Base-by-base conservation (phyloP, 2,329 filamentous ascomycete genomes). In the Colletotrichum costaricense region DNA sequence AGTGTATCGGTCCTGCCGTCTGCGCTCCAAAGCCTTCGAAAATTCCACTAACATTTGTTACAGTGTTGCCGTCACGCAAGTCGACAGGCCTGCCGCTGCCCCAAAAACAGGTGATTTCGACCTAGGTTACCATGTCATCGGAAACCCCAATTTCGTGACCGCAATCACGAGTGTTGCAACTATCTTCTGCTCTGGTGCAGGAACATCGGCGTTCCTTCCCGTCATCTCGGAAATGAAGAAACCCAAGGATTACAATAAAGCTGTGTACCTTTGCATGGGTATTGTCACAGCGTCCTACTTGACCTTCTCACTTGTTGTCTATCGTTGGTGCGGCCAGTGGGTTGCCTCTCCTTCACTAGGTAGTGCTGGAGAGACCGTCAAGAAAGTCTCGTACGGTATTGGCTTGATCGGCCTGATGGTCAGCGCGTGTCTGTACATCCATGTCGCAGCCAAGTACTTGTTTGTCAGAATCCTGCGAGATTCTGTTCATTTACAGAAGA, bases 201-300 rank as follows among this genome's bases (percentile, higher is more conserved):
- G 88, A 22, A 91, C 90, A 0, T 88, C 87, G 0, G 89, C 89
- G 2, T 93, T 92, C 77, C 81, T 93, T 2, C 89, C 90, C 5
- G 89, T 93, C 71, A 92, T 93, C 66, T 89, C 88, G 0, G 91
- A 93, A 81, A 93, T 93, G 90, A 84, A 82, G 55, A 84, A 86
- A 35, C 90, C 91, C 0, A 84, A 83, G 24, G 88, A 92, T 75
- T 93, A 89, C 79, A 86, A 85, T 73, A 92, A 91, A 79, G 87
- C 91, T 0, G 83, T 92, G 0, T 91, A 87, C 77, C 80, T 87
- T 16, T 90, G 88, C 79, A 91, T 91, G 89, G 82, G 80, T 19
- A 80, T 92, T 64, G 89, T 91, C 5, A 88, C 87, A 0, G 84
- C 86, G 0, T 86, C 87, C 0, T 92, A 92, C 77, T 82, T 91